phyloP scores from a whole-genome alignment of 1,284 basidiomycete species.

The Baeospora myosura region DNA sequence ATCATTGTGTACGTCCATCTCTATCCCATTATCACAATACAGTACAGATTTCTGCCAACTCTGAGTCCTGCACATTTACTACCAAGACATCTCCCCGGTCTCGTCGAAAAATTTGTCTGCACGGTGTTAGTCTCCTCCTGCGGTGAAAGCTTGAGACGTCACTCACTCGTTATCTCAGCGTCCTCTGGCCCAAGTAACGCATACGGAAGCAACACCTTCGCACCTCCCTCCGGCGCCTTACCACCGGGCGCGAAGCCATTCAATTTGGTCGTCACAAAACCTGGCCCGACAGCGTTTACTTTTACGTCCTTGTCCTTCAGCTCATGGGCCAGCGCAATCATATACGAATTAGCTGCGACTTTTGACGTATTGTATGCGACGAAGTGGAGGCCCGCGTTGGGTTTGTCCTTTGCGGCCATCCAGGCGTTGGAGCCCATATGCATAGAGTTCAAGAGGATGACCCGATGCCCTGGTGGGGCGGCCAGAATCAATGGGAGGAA shows the following conservation, averaged over 20 bases:
- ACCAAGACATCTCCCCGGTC: conserved; percentile 28
- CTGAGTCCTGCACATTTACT: too few species aligned
- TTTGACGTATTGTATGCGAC: conserved; percentile 16
- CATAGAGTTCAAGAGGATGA: conserved; percentile 28
- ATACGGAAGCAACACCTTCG: conserved; percentile 29
- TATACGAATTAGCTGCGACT: conserved; percentile 14
- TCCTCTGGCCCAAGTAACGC: conserved; percentile 26
- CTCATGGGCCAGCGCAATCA: conserved; percentile 12
- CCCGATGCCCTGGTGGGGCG: conserved; percentile 16
- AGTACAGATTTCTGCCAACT: too few species aligned
- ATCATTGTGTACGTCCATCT: too few species aligned
- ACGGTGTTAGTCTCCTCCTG: background rate
- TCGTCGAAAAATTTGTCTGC: conserved; percentile 25
- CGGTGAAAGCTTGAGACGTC: background rate
- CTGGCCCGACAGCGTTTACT: conserved; percentile 32
- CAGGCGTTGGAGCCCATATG: conserved; percentile 55
- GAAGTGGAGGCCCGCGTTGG: conserved; percentile 8
- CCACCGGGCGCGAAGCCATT: conserved; percentile 30
- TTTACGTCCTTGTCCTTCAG: conserved; percentile 20
- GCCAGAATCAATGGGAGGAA: conserved; percentile 29
- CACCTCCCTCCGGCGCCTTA: conserved; percentile 28
- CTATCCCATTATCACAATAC: too few species aligned
- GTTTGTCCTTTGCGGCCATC: conserved; percentile 9
- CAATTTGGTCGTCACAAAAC: conserved; percentile 35
- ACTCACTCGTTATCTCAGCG: conserved; percentile 30